Conservation (phyloP, 345 rosid species). For the Raphanus raphanistrum region DNA sequence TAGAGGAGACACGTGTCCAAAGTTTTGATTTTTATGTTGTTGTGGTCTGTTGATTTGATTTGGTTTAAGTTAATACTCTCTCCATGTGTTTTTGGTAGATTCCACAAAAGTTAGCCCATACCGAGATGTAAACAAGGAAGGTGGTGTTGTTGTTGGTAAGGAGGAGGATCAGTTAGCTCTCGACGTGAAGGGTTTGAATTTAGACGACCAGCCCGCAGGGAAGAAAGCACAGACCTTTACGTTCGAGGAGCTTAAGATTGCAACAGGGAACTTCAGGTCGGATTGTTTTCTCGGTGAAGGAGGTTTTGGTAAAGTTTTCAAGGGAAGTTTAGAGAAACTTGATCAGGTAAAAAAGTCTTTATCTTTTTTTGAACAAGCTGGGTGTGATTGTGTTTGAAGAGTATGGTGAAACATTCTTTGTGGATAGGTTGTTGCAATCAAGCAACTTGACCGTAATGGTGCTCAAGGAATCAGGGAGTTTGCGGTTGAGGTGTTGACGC, state of each 20-base stretch:
- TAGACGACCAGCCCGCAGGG: conserved; percentile 48
- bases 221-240: conserved; percentile 57
- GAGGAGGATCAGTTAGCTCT: conserved; percentile 48
- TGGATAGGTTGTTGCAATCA: conserved; percentile 79
- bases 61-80: background rate
- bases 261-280: conserved; percentile 61
- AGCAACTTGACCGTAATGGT: conserved; percentile 86
- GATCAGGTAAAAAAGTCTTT: conserved; percentile 47
- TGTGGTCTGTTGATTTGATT: background rate
- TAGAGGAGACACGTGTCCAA: conserved; percentile 16
- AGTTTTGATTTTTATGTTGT: background rate
- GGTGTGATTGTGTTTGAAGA: background rate
- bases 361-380: background rate
- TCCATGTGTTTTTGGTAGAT: conserved; percentile 41
- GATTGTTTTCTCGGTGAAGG: conserved; percentile 86
- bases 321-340: conserved; percentile 54
- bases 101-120: conserved; percentile 46
- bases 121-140: conserved; percentile 43
- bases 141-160: conserved; percentile 22
- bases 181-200: conserved; percentile 53
- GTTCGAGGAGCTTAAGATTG: conserved; percentile 59
- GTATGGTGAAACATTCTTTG: background rate
- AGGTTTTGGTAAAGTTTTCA: conserved; percentile 89
- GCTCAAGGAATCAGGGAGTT: conserved; percentile 84
- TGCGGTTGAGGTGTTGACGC: conserved; percentile 78